Evolutionary conservation across 2,329 filamentous ascomycete genomes (phyloP).

Genomic region (Boeremia lycopersici): DNA sequence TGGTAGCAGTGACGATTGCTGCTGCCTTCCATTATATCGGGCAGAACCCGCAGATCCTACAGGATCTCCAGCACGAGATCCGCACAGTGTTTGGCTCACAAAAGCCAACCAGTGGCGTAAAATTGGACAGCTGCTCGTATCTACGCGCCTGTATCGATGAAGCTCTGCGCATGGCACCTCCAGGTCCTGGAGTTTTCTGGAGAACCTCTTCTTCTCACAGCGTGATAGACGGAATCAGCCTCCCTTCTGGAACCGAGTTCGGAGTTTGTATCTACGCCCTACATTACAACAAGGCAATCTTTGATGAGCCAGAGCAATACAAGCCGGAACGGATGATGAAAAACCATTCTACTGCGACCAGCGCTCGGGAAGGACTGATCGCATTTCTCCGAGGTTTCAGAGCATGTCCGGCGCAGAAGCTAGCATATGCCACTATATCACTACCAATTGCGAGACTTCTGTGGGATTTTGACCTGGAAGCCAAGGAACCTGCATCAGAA

Average conservation of each 20-base stretch:
- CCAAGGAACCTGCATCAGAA: background rate
- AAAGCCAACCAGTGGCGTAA: constrained; percentile 15
- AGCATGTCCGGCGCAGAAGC: background rate
- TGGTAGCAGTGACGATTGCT: background rate
- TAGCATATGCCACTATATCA: background rate
- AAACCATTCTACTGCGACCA: background rate
- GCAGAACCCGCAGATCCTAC: background rate
- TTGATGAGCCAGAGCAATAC: background rate
- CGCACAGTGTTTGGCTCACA: constrained; percentile 4
- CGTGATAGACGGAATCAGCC: background rate
- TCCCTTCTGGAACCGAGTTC: background rate
- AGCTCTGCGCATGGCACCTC: constrained; percentile 17
- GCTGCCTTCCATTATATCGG: constrained; percentile 19
- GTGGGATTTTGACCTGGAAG: background rate
- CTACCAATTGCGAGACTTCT: background rate
- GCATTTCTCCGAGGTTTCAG: background rate
- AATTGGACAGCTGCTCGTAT: constrained; percentile 16
- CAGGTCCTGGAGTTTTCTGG: background rate
- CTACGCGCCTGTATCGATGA: constrained; percentile 24
- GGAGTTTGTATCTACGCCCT: background rate
- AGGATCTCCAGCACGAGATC: constrained; percentile 17
- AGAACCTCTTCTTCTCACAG: background rate
- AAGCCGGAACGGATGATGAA: background rate
- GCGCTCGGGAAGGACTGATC: background rate
- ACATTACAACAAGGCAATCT: background rate